A percentile compares a stretch with the other conserved stretches of the same genome.
Conservation (phyloP, 1,284 basidiomycete genomes). For the Rhodotorula sp. region DNA sequence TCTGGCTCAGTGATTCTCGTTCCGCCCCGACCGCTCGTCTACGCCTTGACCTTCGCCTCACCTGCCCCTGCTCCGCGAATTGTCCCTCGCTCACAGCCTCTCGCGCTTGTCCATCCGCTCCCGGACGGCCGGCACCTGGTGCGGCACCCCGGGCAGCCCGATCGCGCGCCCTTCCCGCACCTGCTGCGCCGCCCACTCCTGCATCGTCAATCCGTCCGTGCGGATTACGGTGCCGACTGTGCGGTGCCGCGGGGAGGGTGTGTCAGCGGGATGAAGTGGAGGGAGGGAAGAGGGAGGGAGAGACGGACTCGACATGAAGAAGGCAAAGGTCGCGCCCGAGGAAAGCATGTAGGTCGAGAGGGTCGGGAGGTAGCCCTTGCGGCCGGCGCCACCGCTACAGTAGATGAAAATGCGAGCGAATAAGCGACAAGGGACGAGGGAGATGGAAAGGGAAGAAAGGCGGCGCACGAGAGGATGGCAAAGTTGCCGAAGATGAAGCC, state of each 20-base stretch:
- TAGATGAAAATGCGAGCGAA: not conserved
- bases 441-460: not conserved
- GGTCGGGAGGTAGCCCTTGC: constrained; percentile 78
- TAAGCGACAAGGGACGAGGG: not conserved
- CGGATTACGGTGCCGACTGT: constrained; percentile 41
- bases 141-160: constrained; percentile 6
- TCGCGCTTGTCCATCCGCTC: constrained; percentile 7
- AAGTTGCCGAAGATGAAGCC: constrained; percentile 94
- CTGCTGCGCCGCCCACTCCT: constrained; percentile 37
- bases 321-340: constrained; percentile 77
- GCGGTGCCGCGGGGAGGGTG: not conserved
- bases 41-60: no score
- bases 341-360: constrained; percentile 92
- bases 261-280: not conserved
- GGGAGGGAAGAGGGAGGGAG: not conserved
- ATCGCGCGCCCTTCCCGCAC: constrained; percentile 18
- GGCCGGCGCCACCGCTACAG: constrained; percentile 81
- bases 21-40: not conserved
- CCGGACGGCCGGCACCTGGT: not conserved
- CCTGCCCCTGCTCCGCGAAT: not conserved
- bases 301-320: constrained; percentile 66
- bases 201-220: constrained; percentile 42
- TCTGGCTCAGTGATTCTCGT: not conserved
- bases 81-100: not conserved
- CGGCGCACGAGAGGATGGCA: constrained; percentile 59